Evolutionary conservation across 352 stramenopile genomes (phyloP).

Genomic region (Phytophthora citrophthora): DNA sequence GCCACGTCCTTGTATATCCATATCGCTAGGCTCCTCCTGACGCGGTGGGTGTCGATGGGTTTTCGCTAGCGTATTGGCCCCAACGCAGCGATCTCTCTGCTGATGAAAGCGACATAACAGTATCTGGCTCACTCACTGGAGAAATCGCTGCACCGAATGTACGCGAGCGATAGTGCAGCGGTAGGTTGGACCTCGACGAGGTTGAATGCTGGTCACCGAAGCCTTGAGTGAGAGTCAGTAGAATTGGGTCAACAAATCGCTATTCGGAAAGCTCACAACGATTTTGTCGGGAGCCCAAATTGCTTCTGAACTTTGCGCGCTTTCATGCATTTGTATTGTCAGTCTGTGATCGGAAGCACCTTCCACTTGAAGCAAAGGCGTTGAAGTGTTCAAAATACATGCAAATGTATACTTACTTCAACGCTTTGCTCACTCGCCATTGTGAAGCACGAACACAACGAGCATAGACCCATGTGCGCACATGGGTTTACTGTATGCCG

Average conservation of each 20-base stretch:
- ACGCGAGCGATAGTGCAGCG: not conserved
- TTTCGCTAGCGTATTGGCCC: conserved; percentile 18
- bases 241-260: conserved; percentile 16
- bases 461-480: not conserved
- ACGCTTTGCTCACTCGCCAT: conserved; percentile 18
- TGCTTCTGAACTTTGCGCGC: conserved; percentile 1
- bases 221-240: not conserved
- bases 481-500: not conserved
- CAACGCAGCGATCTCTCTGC: not conserved
- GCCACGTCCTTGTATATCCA: conserved; percentile 21
- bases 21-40: conserved; percentile 20
- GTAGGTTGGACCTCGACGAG: not conserved
- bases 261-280: conserved; percentile 1
- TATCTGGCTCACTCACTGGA: conserved; percentile 9
- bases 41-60: conserved; percentile 18
- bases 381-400: conserved; percentile 30
- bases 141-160: conserved; percentile 15
- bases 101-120: conserved; percentile 12
- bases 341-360: conserved; percentile 28
- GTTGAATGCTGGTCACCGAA: conserved; percentile 8
- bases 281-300: conserved; percentile 5
- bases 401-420: conserved; percentile 14
- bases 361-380: conserved; percentile 23
- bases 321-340: conserved; percentile 20
- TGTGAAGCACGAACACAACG: not conserved